Evolutionary conservation across 768 basidiomycete species (phyloP).

Genomic region (Coprinopsis strossmayeri): DNA sequence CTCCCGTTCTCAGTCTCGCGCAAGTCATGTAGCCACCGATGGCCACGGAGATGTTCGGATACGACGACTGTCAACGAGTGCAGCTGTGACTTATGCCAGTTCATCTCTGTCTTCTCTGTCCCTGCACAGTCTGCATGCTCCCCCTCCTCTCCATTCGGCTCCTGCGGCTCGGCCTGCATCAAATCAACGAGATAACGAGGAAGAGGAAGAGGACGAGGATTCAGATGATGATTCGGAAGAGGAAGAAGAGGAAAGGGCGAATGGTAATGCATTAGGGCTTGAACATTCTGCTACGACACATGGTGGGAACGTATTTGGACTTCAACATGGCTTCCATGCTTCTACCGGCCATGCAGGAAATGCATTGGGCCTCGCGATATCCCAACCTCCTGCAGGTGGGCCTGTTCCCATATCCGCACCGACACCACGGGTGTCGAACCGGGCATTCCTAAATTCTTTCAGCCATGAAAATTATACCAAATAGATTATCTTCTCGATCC

Average conservation of each 20-base stretch:
- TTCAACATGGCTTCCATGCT: constrained; percentile 9
- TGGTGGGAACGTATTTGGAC: not conserved
- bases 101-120: constrained; percentile 2
- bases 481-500: too few species aligned
- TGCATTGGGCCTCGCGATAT: constrained; percentile 6
- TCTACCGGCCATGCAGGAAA: constrained; percentile 6
- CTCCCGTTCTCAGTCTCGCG: not conserved
- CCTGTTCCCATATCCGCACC: constrained; percentile 25
- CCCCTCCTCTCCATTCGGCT: not conserved
- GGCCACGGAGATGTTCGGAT: not conserved
- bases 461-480: constrained; percentile 18
- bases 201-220: not conserved
- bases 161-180: too few species aligned
- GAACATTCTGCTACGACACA: too few species aligned
- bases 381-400: constrained; percentile 10
- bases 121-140: constrained; percentile 2
- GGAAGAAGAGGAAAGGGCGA: too few species aligned
- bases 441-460: constrained; percentile 25
- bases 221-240: constrained; percentile 2
- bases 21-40: not conserved
- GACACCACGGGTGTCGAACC: constrained; percentile 23
- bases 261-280: too few species aligned
- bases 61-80: constrained; percentile 2
- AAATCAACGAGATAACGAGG: not conserved
- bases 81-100: not conserved